Percentiles rank a stretch among this genome's conserved stretches.
These are phyloP conservation scores for Syncephalastrum monosporum DNA, from an alignment of 371 early-diverging fungal species.

Conservation along the genomic window DNA sequence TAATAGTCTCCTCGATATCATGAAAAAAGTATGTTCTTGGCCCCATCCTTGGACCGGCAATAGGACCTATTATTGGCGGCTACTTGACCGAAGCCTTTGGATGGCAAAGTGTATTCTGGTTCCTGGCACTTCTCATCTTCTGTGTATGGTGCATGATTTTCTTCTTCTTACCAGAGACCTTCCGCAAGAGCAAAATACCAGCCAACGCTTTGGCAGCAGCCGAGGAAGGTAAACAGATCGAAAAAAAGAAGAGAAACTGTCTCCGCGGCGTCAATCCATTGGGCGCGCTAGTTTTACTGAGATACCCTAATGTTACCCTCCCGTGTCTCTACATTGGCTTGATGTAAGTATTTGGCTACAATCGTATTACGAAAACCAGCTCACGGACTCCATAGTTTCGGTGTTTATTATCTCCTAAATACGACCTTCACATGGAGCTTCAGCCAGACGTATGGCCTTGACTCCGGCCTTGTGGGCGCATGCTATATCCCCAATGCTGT, in stretches of 20 bases:
- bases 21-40: slow-evolving; percentile 29
- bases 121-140: slow-evolving; percentile 27
- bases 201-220: not conserved
- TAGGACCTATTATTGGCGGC: slow-evolving; percentile 48
- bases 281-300: slow-evolving; percentile 26
- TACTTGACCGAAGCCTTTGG: slow-evolving; percentile 43
- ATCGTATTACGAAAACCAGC: not conserved
- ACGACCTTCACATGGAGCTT: slow-evolving; percentile 26
- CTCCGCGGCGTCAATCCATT: slow-evolving; percentile 26
- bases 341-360: slow-evolving; percentile 25
- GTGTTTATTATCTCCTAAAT: slow-evolving; percentile 19
- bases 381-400: slow-evolving; percentile 10
- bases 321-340: slow-evolving; percentile 30
- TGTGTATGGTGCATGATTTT: slow-evolving; percentile 29
- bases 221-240: not conserved
- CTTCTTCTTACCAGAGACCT: slow-evolving; percentile 44
- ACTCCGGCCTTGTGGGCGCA: slow-evolving; percentile 23
- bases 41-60: slow-evolving; percentile 29
- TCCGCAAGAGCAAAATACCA: not conserved
- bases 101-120: slow-evolving; percentile 46
- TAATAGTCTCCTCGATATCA: not conserved
- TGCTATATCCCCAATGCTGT: slow-evolving; percentile 25
- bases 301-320: slow-evolving; percentile 30
- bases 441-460: slow-evolving; percentile 20
- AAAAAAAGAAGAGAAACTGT: slow-evolving; percentile 8